Evolutionary conservation across 2,329 filamentous ascomycete species (phyloP).

Genomic region (Colletotrichum sp.): DNA sequence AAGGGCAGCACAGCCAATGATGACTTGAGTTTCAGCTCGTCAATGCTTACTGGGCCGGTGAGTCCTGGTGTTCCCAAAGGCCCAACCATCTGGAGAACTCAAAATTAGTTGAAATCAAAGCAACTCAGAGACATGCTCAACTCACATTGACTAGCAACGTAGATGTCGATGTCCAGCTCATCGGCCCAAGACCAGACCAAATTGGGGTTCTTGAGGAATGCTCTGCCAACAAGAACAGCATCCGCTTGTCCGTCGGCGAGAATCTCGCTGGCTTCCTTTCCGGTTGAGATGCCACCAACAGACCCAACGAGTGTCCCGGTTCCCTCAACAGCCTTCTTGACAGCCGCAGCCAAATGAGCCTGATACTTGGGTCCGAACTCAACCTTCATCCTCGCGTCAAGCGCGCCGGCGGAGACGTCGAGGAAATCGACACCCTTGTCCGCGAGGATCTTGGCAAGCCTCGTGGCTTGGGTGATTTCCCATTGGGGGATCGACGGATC

Average conservation of each 20-base stretch:
- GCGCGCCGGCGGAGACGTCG: constrained; percentile 72
- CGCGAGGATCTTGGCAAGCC: constrained; percentile 66
- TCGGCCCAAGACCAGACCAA: constrained; percentile 59
- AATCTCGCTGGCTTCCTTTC: constrained; percentile 48
- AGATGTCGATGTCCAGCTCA: constrained; percentile 50
- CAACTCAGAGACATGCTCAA: not conserved
- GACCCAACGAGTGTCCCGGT: constrained; percentile 43
- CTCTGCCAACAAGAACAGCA: constrained; percentile 49
- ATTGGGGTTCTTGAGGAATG: constrained; percentile 61
- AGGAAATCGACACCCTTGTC: constrained; percentile 73
- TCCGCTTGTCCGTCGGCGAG: constrained; percentile 50
- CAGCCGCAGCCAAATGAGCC: constrained; percentile 65
- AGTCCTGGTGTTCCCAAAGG: constrained; percentile 18
- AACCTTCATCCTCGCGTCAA: constrained; percentile 63
- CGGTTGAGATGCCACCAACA: constrained; percentile 50
- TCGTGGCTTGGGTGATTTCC: constrained; percentile 67
- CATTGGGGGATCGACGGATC: constrained; percentile 60
- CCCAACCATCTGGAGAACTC: constrained; percentile 14
- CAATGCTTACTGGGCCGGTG: constrained; percentile 19
- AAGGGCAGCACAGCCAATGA: not conserved
- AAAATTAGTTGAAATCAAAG: not conserved
- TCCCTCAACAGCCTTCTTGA: constrained; percentile 72
- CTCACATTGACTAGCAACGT: constrained; percentile 42
- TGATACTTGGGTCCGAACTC: constrained; percentile 70
- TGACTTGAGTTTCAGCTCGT: not conserved